Evolutionary conservation across 495 filamentous ascomycete species (phyloP).

Genomic region (Aspergillus funiculosus): DNA sequence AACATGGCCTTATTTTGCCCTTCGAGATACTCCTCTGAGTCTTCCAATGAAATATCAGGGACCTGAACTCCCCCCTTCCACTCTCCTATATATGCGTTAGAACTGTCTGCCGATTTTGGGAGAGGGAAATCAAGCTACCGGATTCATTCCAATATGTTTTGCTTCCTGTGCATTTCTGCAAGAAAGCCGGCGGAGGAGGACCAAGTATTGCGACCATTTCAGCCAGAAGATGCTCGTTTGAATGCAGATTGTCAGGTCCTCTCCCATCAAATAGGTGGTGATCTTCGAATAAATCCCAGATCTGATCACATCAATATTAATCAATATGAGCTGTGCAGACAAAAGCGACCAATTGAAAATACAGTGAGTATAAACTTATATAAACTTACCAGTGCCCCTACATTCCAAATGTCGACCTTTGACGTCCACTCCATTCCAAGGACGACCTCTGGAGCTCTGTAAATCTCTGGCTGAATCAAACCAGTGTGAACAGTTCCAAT

Average conservation of each 20-base stretch:
- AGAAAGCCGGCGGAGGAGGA: constrained; percentile 23
- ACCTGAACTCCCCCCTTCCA: constrained; percentile 20
- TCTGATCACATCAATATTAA: background rate
- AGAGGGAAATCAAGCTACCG: constrained; percentile 14
- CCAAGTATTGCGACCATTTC: constrained; percentile 30
- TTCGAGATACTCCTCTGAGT: constrained; percentile 21
- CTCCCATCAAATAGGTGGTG: constrained; percentile 2
- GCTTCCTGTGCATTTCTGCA: constrained; percentile 11
- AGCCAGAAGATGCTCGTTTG: constrained; percentile 25
- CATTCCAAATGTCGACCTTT: constrained; percentile 32
- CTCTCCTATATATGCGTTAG: constrained; percentile 15
- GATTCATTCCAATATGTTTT: constrained; percentile 16
- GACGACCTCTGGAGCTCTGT: constrained; percentile 33
- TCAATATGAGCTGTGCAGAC: background rate
- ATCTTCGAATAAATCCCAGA: constrained; percentile 2
- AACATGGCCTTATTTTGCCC: constrained; percentile 25
- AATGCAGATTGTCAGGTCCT: background rate
- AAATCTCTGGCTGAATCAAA: constrained; percentile 20
- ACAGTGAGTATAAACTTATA: no score
- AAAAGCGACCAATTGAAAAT: no score
- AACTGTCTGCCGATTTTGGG: background rate
- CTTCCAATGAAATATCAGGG: constrained; percentile 16
- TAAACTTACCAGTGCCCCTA: constrained; percentile 35
- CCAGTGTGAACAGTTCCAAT: constrained; percentile 17
- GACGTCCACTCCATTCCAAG: constrained; percentile 28